phyloP scores from a whole-genome alignment of 2,329 filamentous ascomycete species.

The Sclerotinia spermophila region DNA sequence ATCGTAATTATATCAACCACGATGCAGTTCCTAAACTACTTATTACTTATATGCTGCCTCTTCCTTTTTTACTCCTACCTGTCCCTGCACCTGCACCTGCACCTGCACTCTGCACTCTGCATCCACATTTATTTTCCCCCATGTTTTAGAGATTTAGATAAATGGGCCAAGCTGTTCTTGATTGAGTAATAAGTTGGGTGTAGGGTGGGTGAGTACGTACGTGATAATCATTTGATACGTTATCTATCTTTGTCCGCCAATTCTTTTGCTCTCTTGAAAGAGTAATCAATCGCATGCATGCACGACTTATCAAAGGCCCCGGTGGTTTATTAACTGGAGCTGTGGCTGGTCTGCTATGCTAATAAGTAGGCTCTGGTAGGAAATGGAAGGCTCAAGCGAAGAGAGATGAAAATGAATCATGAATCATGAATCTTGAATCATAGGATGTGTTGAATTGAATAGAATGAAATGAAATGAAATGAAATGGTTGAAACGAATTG shows the following conservation, averaged over 20 bases:
- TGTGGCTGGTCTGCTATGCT: not conserved
- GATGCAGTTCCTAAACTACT: not conserved
- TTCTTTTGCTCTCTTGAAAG: not conserved
- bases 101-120: too few species aligned
- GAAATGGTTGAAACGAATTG: not conserved
- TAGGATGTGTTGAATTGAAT: not conserved
- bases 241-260: not conserved
- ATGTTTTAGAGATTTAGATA: not conserved
- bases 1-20: not conserved
- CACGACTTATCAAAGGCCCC: not conserved
- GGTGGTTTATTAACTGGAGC: not conserved
- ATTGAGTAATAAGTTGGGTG: not conserved
- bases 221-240: not conserved
- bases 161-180: not conserved
- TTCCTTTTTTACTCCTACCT: not conserved
- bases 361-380: not conserved
- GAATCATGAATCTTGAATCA: not conserved
- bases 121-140: not conserved
- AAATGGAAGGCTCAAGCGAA: not conserved
- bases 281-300: not conserved
- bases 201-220: too few species aligned
- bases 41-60: constrained; percentile 3
- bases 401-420: not conserved
- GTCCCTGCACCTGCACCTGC: too few species aligned
- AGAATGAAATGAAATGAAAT: too few species aligned